Base-by-base conservation (phyloP, 352 stramenopile species). In the Pythium apleroticum region DNA sequence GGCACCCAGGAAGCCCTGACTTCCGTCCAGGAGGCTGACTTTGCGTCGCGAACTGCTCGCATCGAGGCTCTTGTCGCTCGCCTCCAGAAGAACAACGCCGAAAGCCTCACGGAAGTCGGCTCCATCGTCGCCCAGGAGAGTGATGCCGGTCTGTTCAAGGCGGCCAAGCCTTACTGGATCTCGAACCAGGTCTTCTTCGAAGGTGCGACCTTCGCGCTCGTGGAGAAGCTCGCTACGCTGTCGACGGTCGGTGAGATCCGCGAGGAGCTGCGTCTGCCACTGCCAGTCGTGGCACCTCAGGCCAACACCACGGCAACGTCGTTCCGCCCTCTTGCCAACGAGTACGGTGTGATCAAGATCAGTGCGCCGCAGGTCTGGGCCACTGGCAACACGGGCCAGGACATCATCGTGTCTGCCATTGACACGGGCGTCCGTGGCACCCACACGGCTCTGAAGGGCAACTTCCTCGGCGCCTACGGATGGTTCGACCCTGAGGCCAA, bases 341-440 rank as follows among this genome's bases (percentile, higher is more conserved):
- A 74, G 41, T 75, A 56, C 35, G 65, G 65, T 17, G 52, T 66
- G 27, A 17, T 30, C 49, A 53, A 63, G 27, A 65, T 63, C 57
- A 53, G 63, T 20, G 65, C 39, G 15, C 48, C 31, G 6, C 20
- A 62, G 30, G 53, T 68, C 19, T 74, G 68, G 68, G 27, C 35
- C 22, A 43, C 30, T 8, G 68, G 68, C 19, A 57, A 58, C 31
- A 60, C 27, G n/a, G 68, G 63, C 27, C 33, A 56, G 27, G 60
- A 56, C 39, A 35, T 74, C 58, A 46, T 65, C 11, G 54, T 74
- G 25, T 50, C 41, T 10, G 60, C 28, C 43, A 74, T 74, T 43
- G 68, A 74, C 53, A 60, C 68, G 20, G 68, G 68, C 48, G 68
- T 71, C 25, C 68, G 63, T 9, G 63, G 52, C 52, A 58, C 68